Base-by-base conservation (phyloP, 2,329 filamentous ascomycete species). In the Pseudopyricularia cyperi region DNA sequence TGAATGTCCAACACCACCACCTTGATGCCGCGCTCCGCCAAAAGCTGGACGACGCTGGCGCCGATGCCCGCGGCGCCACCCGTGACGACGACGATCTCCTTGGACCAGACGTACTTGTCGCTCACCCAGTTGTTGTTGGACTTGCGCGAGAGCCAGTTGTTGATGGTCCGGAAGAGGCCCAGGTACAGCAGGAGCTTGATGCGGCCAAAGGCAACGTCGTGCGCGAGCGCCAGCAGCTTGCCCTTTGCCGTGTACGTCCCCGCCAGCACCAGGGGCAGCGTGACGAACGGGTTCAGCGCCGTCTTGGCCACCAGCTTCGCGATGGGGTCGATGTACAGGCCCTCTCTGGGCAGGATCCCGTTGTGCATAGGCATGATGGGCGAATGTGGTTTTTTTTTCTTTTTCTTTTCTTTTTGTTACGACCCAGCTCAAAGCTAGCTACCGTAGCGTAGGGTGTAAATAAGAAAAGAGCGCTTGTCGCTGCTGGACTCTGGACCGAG, bases 11-110 rank as follows among this genome's bases (percentile, higher is more conserved):
- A 63, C 2, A 89, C 81, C 0, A 82, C 82, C 33, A 89, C 82
- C 57, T 78, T 85, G 57, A 86, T 71, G 1, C 77, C 78, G 55
- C 68, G 70, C 62, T 82, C 77, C 0, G 79, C 81, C n/a, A 93
- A 70, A 51, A 83, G 64, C 56, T 74, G 72, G 14, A 85, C 84
- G 3, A 88, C 73, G 35, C 75, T 68, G 19, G 75, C 78, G 14
- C 87, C 87, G 60, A 91, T 89, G 0, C 87, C 87, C 52, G 79
- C 79, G 42, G 82, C 80, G 7, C 87, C 87, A 7, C 87, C 86
- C 0, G 87, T 90, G 19, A 90, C 74, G 44, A 89, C 70, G 3
- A 87, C 81, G 50, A 89, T 73, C 67, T 59, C 57, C 49, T 53
- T 52, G 34, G 48, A 33, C 54, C 55, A 53, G 4, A 51, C 49